Evolutionary conservation across 768 basidiomycete species (phyloP), one percentile per base, ranked within the genome.

Genomic region (Tulasnella calospora): DNA sequence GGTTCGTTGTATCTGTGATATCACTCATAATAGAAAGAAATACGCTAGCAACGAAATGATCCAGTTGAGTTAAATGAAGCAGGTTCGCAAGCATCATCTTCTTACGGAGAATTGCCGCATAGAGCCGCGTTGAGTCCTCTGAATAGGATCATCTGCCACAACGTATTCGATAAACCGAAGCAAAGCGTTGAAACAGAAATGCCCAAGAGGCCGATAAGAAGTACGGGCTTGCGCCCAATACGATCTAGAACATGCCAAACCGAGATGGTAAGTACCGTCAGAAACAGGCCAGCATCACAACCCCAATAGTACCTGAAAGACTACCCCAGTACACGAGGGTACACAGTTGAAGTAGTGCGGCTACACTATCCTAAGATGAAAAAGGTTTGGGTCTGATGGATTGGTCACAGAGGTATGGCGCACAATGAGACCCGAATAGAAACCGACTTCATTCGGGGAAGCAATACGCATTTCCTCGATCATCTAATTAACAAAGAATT

Each of bases 1-100:
- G 89, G 79, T 92, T 92, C 10, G 88, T 88, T 15, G 87, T 82
- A 80, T 92, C 90, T 17, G 90, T 91, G 36, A 92, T 85, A 83
- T 92, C 91, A 15, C 89, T 88, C 0, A 92, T 85, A 6, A 90
- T 86, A 1, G 89, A 89, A 72, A 90, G 89, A 21, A 84, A 69
- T n/a, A 51, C 85, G n/a, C 83, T 87, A 6, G 51, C n/a, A n/a
- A 12, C 27, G 33, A 36, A n/a, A 30, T 17, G 51, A 46, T 21
- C 10, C 27, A 15, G 23, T 51, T 30, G n/a, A 17, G 33, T 5
- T 17, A 23, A 6, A 23, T 15, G 21, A 51, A 51, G n/a, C 21
- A 40, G 10, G 19, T 38, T 51, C 23, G n/a, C 61, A 33, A 23
- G 33, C 51, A 51, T n/a, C 51, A 51, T 51, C 13, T 10, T 55